phyloP scores from a whole-genome alignment of 306 rosid genomes.

The Acacia crassicarpa region DNA sequence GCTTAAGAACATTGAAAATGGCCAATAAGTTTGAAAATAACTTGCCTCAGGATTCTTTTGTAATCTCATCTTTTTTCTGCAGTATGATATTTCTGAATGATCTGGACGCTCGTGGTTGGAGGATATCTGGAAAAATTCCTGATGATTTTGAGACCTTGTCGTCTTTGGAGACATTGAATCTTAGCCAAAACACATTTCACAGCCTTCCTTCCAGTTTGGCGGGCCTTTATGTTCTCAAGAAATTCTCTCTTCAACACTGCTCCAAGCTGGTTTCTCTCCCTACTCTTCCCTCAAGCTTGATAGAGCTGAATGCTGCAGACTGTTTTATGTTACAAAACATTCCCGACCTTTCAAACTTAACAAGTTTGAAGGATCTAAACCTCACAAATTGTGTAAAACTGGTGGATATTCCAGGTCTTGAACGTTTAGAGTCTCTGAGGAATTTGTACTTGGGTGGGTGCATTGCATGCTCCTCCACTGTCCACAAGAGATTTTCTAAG shows the following conservation, averaged over 20 bases:
- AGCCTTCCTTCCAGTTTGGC: conserved; percentile 66
- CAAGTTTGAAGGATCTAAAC: conserved; percentile 43
- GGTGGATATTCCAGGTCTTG: conserved; percentile 65
- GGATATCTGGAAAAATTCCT: conserved; percentile 55
- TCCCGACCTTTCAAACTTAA: conserved; percentile 52
- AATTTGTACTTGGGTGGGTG: conserved; percentile 55
- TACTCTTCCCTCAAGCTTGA: conserved; percentile 66
- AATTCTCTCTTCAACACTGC: conserved; percentile 43
- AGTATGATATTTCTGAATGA: conserved; percentile 43
- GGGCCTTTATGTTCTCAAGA: conserved; percentile 49
- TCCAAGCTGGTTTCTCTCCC: conserved; percentile 53
- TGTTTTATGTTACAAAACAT: conserved; percentile 49
- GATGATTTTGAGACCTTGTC: conserved; percentile 59
- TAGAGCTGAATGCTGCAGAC: conserved; percentile 42
- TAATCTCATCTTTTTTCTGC: conserved; percentile 51
- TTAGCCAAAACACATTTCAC: conserved; percentile 43
- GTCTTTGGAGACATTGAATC: conserved; percentile 42
- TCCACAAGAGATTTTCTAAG: conserved; percentile 55
- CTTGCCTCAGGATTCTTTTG: conserved; percentile 16
- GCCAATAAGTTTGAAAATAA: conserved; percentile 32
- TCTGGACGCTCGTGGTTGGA: conserved; percentile 49
- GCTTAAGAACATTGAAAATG: conserved; percentile 49
- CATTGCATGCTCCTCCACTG: conserved; percentile 42
- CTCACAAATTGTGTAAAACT: conserved; percentile 59
- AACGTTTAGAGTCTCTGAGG: conserved; percentile 56